These are phyloP conservation scores for Neoboletus subvelutipes DNA, from an alignment of 768 basidiomycete species.

Conservation along the genomic window DNA sequence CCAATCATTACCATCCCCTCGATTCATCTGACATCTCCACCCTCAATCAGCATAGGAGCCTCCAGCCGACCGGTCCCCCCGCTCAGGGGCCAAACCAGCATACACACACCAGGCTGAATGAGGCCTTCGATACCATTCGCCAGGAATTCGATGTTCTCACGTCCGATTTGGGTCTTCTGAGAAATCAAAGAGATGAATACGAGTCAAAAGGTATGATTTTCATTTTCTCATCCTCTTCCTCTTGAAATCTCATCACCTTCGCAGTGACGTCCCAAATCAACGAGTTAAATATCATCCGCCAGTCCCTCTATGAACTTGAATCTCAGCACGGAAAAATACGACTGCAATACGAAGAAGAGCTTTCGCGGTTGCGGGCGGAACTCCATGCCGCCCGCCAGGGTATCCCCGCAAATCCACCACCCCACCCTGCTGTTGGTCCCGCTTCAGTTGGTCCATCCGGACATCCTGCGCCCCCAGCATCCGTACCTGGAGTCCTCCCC, in stretches of 20 bases:
- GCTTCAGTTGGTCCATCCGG: conserved; percentile 35
- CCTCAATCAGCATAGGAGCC: conserved; percentile 46
- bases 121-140: conserved; percentile 77
- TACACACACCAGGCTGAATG: conserved; percentile 55
- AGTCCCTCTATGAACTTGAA: conserved; percentile 91
- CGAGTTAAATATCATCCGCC: conserved; percentile 87
- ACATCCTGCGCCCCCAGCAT: conserved; percentile 32
- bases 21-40: conserved; percentile 17
- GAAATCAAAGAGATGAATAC: conserved; percentile 84
- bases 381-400: conserved; percentile 52
- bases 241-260: conserved; percentile 9
- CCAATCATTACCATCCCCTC: not conserved
- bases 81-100: conserved; percentile 42
- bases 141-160: conserved; percentile 81
- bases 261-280: conserved; percentile 80
- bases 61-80: conserved; percentile 52
- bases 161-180: conserved; percentile 62
- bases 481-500: conserved; percentile 31
- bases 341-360: conserved; percentile 84
- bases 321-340: conserved; percentile 82
- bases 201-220: conserved; percentile 70
- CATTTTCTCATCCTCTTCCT: not conserved
- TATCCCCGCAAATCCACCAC: conserved; percentile 34
- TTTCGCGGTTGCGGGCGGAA: conserved; percentile 68
- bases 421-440: conserved; percentile 36